Evolutionary conservation across 805 yeast species (phyloP).

Genomic region (Sugiyamaella smithiae): DNA sequence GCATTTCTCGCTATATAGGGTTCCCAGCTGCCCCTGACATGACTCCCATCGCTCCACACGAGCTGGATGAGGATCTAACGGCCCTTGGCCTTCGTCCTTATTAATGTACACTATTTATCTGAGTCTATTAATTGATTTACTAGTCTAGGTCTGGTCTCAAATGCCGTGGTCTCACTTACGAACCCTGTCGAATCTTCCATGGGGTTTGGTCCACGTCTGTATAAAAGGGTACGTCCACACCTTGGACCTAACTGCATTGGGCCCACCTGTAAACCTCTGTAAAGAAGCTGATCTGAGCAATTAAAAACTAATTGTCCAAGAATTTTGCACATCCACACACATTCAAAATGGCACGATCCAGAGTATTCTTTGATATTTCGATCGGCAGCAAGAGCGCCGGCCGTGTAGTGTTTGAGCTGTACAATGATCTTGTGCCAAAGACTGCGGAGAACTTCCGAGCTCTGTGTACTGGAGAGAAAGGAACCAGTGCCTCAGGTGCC

Average conservation of each 20-base stretch:
- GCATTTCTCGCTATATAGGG: conserved; percentile 63
- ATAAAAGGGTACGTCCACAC: too few species aligned
- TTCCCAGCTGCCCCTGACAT: conserved; percentile 81
- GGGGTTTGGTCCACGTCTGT: not conserved
- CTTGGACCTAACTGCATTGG: too few species aligned
- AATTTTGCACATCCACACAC: too few species aligned
- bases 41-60: conserved; percentile 63
- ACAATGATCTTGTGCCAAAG: conserved; percentile 61
- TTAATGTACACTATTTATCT: conserved; percentile 4
- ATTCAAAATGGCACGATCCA: conserved; percentile 37
- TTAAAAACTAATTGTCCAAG: too few species aligned
- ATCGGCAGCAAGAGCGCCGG: conserved; percentile 70
- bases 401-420: conserved; percentile 71
- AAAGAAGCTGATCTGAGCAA: too few species aligned
- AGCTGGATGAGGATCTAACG: conserved; percentile 66
- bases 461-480: conserved; percentile 83
- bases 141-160: too few species aligned
- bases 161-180: too few species aligned
- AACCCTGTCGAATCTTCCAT: conserved; percentile 1
- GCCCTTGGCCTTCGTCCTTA: conserved; percentile 49
- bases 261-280: too few species aligned
- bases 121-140: too few species aligned
- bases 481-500: conserved; percentile 37
- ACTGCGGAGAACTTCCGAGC: conserved; percentile 88
- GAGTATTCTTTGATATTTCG: conserved; percentile 77